Conservation (phyloP, 192 early-diverging fungal genomes). For the Gigaspora rosea region DNA sequence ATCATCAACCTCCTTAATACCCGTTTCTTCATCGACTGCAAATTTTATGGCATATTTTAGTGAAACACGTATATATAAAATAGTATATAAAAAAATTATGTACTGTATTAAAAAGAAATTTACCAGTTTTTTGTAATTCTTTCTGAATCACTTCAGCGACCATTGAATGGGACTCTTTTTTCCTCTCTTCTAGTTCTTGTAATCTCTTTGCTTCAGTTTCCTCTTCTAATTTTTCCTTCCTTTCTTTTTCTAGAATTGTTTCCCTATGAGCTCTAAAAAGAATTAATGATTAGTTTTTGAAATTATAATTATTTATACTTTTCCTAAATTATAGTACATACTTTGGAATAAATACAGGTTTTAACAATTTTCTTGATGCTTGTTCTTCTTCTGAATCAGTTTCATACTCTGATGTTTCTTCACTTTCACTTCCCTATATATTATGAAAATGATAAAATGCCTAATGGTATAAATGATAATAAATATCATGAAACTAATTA, state of each 20-base stretch:
- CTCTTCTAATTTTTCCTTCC: slow-evolving; percentile 54
- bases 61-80: slow-evolving; percentile 16
- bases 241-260: slow-evolving; percentile 60
- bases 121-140: slow-evolving; percentile 60
- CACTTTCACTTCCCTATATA: slow-evolving; percentile 46
- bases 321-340: slow-evolving; percentile 37
- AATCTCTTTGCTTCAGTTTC: slow-evolving; percentile 57
- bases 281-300: slow-evolving; percentile 4
- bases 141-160: slow-evolving; percentile 70
- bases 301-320: background rate
- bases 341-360: slow-evolving; percentile 94
- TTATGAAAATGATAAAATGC: slow-evolving; percentile 29
- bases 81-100: background rate
- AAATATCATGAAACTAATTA: too few relatives aligned
- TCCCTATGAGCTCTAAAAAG: slow-evolving; percentile 56
- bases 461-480: background rate
- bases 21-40: slow-evolving; percentile 45
- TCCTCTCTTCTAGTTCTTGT: slow-evolving; percentile 59
- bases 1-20: slow-evolving; percentile 75
- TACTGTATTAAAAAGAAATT: slow-evolving; percentile 2
- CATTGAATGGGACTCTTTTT: slow-evolving; percentile 75
- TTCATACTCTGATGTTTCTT: slow-evolving; percentile 56
- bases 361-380: slow-evolving; percentile 61
- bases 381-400: slow-evolving; percentile 70
- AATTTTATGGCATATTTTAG: slow-evolving; percentile 28